These are phyloP conservation scores for Phyllosticta paracitricarpa DNA, from an alignment of 2,329 filamentous ascomycete genomes.

Conservation along the genomic window DNA sequence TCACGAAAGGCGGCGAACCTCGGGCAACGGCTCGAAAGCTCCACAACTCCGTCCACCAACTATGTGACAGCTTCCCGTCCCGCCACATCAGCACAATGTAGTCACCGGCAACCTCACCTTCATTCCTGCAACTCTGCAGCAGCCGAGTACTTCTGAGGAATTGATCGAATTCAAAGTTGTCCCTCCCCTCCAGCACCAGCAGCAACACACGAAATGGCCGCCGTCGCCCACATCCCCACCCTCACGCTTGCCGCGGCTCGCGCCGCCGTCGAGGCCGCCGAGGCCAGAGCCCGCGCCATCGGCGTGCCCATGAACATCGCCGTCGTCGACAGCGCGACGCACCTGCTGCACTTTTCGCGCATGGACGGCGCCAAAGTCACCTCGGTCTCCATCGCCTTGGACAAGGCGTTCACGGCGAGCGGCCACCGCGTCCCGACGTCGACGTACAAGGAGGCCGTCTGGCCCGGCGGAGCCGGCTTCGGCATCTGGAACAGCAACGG, in stretches of 20 bases:
- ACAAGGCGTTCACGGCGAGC: conserved; percentile 49
- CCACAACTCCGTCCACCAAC: not conserved
- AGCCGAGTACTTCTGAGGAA: not conserved
- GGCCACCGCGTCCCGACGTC: conserved; percentile 44
- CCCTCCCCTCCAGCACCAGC: not conserved
- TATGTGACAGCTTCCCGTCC: not conserved
- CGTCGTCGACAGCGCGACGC: conserved; percentile 35
- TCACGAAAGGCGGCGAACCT: not conserved
- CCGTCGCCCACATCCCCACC: conserved; percentile 21
- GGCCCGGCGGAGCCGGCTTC: conserved; percentile 43
- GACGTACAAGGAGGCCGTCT: conserved; percentile 43
- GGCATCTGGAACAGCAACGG: conserved; percentile 44
- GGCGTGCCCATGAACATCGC: conserved; percentile 40
- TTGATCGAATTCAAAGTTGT: not conserved
- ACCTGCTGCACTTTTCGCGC: conserved; percentile 38
- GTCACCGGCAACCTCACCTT: not conserved
- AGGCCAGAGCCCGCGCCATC: conserved; percentile 26
- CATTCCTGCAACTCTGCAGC: not conserved
- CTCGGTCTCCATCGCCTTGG: conserved; percentile 54
- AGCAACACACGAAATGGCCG: not conserved
- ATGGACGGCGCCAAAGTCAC: conserved; percentile 41
- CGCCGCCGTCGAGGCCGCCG: conserved; percentile 25
- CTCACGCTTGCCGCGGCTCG: conserved; percentile 28
- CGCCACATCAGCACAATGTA: not conserved
- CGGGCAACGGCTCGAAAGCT: not conserved